These are phyloP conservation scores for Porogramme epimiltina DNA, from an alignment of 1,284 basidiomycete species.

Conservation along the genomic window DNA sequence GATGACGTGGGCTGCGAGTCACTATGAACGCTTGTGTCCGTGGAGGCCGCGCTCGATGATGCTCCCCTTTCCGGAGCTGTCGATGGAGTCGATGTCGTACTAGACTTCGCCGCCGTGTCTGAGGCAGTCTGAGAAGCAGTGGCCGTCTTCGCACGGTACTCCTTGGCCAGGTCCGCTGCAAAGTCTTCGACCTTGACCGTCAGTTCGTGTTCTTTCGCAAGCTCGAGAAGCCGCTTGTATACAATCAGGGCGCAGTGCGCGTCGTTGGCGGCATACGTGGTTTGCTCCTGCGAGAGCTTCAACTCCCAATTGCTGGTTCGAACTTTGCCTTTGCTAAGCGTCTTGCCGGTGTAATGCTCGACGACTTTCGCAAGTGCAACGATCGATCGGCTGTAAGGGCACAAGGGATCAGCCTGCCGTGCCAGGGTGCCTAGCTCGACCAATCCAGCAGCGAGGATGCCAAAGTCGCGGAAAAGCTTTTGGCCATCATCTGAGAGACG, in stretches of 20 bases:
- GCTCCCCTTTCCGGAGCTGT: too few relatives aligned
- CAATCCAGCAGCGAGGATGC: slow-evolving; percentile 50
- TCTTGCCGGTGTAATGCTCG: slow-evolving; percentile 48
- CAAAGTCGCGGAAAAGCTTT: slow-evolving; percentile 63
- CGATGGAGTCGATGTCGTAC: background rate
- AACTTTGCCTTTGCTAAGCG: slow-evolving; percentile 51
- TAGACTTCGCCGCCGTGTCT: background rate
- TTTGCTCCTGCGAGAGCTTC: slow-evolving; percentile 42
- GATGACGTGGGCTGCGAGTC: too few relatives aligned
- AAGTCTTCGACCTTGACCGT: slow-evolving; percentile 32
- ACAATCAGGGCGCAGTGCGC: slow-evolving; percentile 55
- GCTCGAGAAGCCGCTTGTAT: slow-evolving; percentile 41
- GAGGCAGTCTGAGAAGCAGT: background rate
- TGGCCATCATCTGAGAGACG: slow-evolving; percentile 53
- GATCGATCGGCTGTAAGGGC: slow-evolving; percentile 44
- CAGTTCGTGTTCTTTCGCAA: slow-evolving; percentile 34
- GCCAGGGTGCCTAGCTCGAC: slow-evolving; percentile 61
- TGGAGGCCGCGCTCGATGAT: background rate
- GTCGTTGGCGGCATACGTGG: slow-evolving; percentile 54
- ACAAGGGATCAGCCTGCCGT: slow-evolving; percentile 44
- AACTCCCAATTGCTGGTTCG: slow-evolving; percentile 63
- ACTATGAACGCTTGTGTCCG: background rate
- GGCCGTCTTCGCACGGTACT: slow-evolving; percentile 7
- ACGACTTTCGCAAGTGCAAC: slow-evolving; percentile 58
- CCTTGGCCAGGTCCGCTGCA: slow-evolving; percentile 31